Base-by-base conservation (phyloP, 805 yeast genomes). In the Suhomyces kilbournensis region DNA sequence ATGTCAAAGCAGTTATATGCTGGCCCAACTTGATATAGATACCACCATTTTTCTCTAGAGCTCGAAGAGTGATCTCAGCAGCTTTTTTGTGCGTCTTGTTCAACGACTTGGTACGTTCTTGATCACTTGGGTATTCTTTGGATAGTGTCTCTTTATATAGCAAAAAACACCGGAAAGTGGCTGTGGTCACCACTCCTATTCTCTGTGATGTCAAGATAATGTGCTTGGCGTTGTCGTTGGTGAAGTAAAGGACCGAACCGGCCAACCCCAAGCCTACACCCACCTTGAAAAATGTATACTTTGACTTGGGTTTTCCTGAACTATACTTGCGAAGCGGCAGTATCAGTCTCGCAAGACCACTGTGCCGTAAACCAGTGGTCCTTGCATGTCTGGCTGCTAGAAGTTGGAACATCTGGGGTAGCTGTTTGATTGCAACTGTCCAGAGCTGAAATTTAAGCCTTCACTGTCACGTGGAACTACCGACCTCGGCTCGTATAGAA, bases 21-120 rank as follows among this genome's bases (percentile, higher is more conserved):
- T 94, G 99, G 10, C 99, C 99, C 44, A 94, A 73, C 68, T 94
- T 94, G 68, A 94, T 94, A 67, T 86, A 94, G 7, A 94, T 79
- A 1, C 99, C 99, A 15, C 97, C 97, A 63, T 94, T 94, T 28
- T 74, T 75, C 63, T 89, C 91, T 34, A 94, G 70, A 0, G 97
- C 97, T 43, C 73, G 69, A 51, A 90, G 74, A 0, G 99, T 90
- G 50, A 91, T 83, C 9, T 74, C 63, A 0, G 99, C 97, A 46
- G 97, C 91, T 51, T 74, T 73, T 53, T 74, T 66, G 65, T 94
- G 98, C 43, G 96, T 88, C 40, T 75, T 68, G 6, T 80, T 68
- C 47, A 93, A 68, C 0, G 85, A 93, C 3, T 62, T 58, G 2
- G 67, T 60, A 45, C 85, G 78, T 4, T 80, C 84, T 7, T 70